Evolutionary conservation across 495 filamentous ascomycete species (phyloP).

Genomic region (Xanthoparmelia taractica): DNA sequence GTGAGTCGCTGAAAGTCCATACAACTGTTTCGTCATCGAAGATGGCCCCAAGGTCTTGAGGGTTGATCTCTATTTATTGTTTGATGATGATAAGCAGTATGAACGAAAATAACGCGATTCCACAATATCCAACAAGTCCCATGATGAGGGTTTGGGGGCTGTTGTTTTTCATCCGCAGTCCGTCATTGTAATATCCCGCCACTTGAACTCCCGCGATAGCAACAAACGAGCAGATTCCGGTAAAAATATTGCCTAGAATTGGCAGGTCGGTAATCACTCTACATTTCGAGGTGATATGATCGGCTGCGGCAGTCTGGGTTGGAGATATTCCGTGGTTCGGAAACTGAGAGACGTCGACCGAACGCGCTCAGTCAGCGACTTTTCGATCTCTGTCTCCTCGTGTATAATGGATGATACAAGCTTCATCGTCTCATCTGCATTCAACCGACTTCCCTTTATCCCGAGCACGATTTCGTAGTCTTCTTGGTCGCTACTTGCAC

Average conservation of each 20-base stretch:
- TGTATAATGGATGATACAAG: neutral
- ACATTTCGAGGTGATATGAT: neutral
- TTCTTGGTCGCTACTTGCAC: neutral
- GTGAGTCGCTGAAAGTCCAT: conserved; percentile 4
- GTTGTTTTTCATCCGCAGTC: neutral
- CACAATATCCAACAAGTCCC: conserved; percentile 12
- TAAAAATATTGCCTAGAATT: neutral
- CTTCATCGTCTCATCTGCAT: neutral
- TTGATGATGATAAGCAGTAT: neutral
- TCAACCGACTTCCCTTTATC: neutral
- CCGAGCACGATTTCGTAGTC: conserved; percentile 6
- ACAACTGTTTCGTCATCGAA: neutral
- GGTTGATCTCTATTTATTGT: neutral
- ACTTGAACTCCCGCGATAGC: neutral
- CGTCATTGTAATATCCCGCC: neutral
- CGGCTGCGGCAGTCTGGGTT: conserved; percentile 4
- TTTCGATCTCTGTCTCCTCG: neutral
- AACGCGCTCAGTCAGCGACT: neutral
- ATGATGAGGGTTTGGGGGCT: conserved; percentile 4
- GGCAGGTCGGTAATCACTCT: neutral
- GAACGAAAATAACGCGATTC: neutral
- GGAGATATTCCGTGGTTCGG: neutral
- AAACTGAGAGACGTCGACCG: neutral
- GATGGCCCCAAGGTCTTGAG: neutral
- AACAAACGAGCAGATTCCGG: neutral